Base-by-base conservation (phyloP, 2,329 filamentous ascomycete genomes). In the Ophiocordyceps polyrhachis-furcata region DNA sequence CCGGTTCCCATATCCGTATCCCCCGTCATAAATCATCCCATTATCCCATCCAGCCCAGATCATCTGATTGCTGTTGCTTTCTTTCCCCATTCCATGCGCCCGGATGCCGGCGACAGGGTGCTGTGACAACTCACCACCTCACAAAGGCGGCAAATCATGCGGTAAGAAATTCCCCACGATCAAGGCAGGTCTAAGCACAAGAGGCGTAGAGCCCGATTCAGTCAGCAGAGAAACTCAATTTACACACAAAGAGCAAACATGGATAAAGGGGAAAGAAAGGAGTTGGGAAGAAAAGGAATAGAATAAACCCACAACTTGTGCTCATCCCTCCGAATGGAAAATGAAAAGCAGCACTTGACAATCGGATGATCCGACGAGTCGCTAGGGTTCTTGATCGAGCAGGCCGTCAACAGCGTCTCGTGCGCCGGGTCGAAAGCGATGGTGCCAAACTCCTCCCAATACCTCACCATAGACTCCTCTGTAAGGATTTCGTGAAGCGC, bases 391-490 rank as follows among this genome's bases (percentile, higher is more conserved):
- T 94, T 94, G 49, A 98, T 66, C 12, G 84, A 82, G 59, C 91
- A 98, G 51, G 84, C 89, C 20, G 91, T 98, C 52, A 98, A 69
- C 55, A 98, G 85, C 20, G 89, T 93, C 60, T 98, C 94, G 58
- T 96, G 91, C 11, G 77, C 80, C 46, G 81, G 78, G 58, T 98
- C 91, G 62, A 98, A 98, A 11, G 91, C 93, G 54, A 98, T 96
- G 5, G 87, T 89, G 43, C 89, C 88, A 57, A 98, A 98, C 56
- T 98, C 94, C 63, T 98, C 91, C 91, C 91, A 98, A 57, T 98
- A 98, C 54, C 85, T 84, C 45, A 96, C 91, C 48, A 94, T 76
- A 38, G 88, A 93, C 49, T 93, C 86, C 65, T 98, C 91, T 2
- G 86, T 87, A 41, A 98, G 76, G 50, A 98, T 93, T 60, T 98